Percentiles rank a stretch among this genome's conserved stretches.
Evolutionary conservation across 352 stramenopile genomes (phyloP).

Genomic region (Phytophthora kernoviae): DNA sequence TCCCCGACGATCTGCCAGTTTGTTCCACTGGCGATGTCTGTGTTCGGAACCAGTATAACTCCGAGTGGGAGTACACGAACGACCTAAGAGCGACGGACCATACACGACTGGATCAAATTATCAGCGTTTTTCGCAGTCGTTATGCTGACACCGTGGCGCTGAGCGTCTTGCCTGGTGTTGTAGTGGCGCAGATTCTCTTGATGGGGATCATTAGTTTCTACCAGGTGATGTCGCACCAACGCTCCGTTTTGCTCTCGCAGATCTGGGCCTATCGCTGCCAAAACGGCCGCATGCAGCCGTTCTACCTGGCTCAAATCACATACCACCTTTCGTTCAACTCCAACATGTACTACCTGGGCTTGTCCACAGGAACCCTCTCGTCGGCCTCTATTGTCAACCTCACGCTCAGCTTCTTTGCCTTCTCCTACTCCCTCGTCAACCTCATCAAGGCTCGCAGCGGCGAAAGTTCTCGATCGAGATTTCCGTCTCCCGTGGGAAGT

Average conservation of each 20-base stretch:
- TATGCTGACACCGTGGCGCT: constrained; percentile 26
- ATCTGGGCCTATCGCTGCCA: constrained; percentile 33
- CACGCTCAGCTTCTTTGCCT: constrained; percentile 22
- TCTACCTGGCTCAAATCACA: constrained; percentile 31
- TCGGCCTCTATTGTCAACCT: constrained; percentile 26
- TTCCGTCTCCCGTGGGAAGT: constrained; percentile 31
- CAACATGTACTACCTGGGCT: constrained; percentile 32
- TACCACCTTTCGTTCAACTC: constrained; percentile 37
- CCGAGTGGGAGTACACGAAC: constrained; percentile 24
- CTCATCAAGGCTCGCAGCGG: constrained; percentile 25
- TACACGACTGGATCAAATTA: constrained; percentile 20
- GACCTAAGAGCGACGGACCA: constrained; percentile 2
- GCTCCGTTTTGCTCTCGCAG: constrained; percentile 22
- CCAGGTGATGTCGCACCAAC: constrained; percentile 30
- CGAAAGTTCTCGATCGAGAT: constrained; percentile 20
- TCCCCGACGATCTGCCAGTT: constrained; percentile 27
- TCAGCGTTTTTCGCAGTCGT: constrained; percentile 32
- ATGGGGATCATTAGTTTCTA: constrained; percentile 34
- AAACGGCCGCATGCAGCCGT: constrained; percentile 31
- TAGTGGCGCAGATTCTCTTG: constrained; percentile 24
- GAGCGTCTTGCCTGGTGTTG: constrained; percentile 18
- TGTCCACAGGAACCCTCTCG: constrained; percentile 21
- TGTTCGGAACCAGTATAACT: constrained; percentile 27
- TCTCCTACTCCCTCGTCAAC: constrained; percentile 27
- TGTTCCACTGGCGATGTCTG: constrained; percentile 29